Evolutionary conservation across 148 eudicot species (phyloP).

Genomic region (Polygonum maritimum): DNA sequence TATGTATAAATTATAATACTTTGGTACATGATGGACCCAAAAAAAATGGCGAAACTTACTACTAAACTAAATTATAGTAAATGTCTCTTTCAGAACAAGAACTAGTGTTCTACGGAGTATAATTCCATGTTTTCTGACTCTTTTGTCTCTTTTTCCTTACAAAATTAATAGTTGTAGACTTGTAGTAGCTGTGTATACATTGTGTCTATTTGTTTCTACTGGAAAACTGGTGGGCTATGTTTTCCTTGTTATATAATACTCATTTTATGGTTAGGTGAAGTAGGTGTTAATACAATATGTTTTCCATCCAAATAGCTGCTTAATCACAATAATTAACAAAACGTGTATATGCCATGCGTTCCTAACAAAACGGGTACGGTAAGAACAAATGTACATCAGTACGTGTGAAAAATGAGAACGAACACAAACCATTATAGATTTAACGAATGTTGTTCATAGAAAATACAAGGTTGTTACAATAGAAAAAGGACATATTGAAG

Average conservation of each 20-base stretch:
- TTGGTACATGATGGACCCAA: neutral
- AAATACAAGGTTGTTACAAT: too few species aligned
- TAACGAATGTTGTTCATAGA: too few species aligned
- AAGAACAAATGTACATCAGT: too few species aligned
- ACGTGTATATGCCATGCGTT: neutral
- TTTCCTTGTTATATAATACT: neutral
- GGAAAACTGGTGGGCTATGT: neutral
- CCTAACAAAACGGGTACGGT: neutral
- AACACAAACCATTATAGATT: too few species aligned
- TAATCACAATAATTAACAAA: neutral
- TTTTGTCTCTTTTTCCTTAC: neutral
- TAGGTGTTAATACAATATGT: neutral
- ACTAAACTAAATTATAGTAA: neutral
- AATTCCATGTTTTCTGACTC: neutral
- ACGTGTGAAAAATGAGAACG: neutral
- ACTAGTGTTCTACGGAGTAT: neutral
- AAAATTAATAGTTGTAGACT: neutral
- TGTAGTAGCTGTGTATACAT: neutral
- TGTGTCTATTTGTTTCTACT: neutral
- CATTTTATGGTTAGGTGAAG: constrained; percentile 4
- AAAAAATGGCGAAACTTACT: neutral
- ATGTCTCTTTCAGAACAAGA: neutral
- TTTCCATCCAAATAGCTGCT: neutral
- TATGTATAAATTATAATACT: neutral
- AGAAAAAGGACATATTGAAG: too few species aligned